These are phyloP conservation scores for Thalassia testudinum DNA, from an alignment of 116 monocot genomes.

Conservation along the genomic window DNA sequence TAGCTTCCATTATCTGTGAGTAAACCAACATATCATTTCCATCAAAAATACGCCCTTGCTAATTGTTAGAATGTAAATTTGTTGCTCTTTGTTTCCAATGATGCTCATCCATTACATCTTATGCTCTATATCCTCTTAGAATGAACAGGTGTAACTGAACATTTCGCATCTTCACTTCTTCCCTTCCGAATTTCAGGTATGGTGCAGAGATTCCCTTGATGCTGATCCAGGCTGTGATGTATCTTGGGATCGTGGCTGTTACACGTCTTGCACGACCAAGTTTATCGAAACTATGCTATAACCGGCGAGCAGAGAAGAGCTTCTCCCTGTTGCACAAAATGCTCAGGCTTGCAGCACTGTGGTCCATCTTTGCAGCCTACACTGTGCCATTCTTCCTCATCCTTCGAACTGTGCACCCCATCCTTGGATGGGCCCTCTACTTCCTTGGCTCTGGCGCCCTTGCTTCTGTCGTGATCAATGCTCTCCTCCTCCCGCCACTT, in stretches of 20 bases:
- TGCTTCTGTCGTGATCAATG: slow-evolving; percentile 41
- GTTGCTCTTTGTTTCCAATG: too few relatives aligned
- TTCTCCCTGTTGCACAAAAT: slow-evolving; percentile 28
- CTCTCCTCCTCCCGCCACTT: slow-evolving; percentile 51
- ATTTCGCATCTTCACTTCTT: too few relatives aligned
- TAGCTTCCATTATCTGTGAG: too few relatives aligned
- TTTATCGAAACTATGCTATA: slow-evolving; percentile 74
- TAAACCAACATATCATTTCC: too few relatives aligned
- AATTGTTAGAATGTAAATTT: too few relatives aligned
- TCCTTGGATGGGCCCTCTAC: slow-evolving; percentile 85
- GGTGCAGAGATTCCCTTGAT: slow-evolving; percentile 53
- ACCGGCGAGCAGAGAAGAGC: slow-evolving; percentile 56
- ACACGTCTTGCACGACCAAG: slow-evolving; percentile 65
- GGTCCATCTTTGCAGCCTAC: slow-evolving; percentile 61
- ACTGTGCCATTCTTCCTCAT: slow-evolving; percentile 77
- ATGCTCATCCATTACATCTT: too few relatives aligned
- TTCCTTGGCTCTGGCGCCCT: slow-evolving; percentile 56
- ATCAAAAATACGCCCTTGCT: too few relatives aligned
- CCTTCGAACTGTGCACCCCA: slow-evolving; percentile 74
- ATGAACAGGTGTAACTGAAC: too few relatives aligned
- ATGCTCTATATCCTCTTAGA: too few relatives aligned
- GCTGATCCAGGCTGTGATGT: slow-evolving; percentile 56
- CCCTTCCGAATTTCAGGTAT: slow-evolving; percentile 29
- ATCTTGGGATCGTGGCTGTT: slow-evolving; percentile 49
- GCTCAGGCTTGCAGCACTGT: slow-evolving; percentile 43